phyloP scores from a whole-genome alignment of 306 rosid genomes.

The Cicer bijugum region DNA sequence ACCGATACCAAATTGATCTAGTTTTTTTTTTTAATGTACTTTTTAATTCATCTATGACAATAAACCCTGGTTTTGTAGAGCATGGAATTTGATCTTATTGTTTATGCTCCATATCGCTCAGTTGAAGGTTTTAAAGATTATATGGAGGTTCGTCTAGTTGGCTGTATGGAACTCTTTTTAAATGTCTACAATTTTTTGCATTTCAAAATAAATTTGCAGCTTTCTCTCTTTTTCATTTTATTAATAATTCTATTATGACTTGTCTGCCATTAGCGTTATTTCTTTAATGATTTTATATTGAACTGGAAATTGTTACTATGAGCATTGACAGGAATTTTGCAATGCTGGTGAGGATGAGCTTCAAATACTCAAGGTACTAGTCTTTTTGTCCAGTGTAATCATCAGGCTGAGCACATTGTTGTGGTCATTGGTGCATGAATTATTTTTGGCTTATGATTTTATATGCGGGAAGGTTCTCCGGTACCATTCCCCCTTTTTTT shows the following conservation, averaged over 20 bases:
- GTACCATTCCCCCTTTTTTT: neutral
- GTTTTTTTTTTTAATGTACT: neutral
- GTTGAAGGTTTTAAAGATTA: constrained; percentile 77
- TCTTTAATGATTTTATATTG: constrained; percentile 20
- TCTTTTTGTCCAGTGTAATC: constrained; percentile 35
- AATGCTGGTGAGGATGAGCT: constrained; percentile 61
- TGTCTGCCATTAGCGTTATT: neutral
- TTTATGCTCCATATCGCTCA: constrained; percentile 87
- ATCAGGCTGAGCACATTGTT: constrained; percentile 23
- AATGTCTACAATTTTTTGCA: neutral
- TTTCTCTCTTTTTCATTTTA: constrained; percentile 28
- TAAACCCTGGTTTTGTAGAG: constrained; percentile 60
- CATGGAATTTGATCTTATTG: constrained; percentile 93
- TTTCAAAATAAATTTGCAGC: constrained; percentile 20
- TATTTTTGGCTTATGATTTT: constrained; percentile 10
- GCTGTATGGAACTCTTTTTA: constrained; percentile 21
- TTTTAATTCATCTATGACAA: constrained; percentile 8
- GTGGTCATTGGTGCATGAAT: constrained; percentile 16
- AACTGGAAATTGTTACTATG: constrained; percentile 32
- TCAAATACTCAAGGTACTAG: constrained; percentile 67
- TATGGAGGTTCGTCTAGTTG: constrained; percentile 66
- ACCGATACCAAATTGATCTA: constrained; percentile 41
- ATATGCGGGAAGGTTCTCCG: neutral
- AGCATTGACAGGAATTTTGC: constrained; percentile 65
- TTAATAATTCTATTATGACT: constrained; percentile 11